Percentiles rank a stretch among this genome's conserved stretches.
These are phyloP conservation scores for Lolium perenne DNA, from an alignment of 176 grass and related monocot species.

Conservation along the genomic window DNA sequence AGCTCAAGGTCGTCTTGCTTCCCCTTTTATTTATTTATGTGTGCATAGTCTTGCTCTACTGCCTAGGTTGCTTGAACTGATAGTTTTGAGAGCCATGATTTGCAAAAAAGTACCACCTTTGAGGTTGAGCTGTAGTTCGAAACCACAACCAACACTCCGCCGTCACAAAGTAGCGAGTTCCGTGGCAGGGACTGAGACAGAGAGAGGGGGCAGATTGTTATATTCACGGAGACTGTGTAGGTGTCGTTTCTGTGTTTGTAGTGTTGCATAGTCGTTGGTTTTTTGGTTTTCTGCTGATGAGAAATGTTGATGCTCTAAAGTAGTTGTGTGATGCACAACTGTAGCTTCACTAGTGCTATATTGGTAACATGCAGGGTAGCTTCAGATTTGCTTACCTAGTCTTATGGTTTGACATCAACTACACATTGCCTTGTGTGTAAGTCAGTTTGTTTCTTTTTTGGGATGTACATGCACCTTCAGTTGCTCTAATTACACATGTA, in stretches of 20 bases:
- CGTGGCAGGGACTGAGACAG: no score
- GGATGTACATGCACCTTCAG: not conserved
- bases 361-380: not conserved
- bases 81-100: not conserved
- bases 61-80: not conserved
- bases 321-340: not conserved
- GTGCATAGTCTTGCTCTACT: not conserved
- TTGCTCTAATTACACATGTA: not conserved
- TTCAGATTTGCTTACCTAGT: not conserved
- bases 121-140: slow-evolving; percentile 1
- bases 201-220: not conserved
- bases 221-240: not conserved
- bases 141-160: not conserved
- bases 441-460: not conserved
- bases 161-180: not conserved
- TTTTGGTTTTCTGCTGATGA: slow-evolving; percentile 11
- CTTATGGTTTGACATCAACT: not conserved
- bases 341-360: not conserved
- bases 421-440: not conserved
- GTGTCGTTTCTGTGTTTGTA: not conserved
- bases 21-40: not conserved
- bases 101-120: not conserved
- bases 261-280: not conserved
- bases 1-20: slow-evolving; percentile 63
- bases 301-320: slow-evolving; percentile 6